phyloP scores from a whole-genome alignment of 257 asterid species.

The Plantago elongata region DNA sequence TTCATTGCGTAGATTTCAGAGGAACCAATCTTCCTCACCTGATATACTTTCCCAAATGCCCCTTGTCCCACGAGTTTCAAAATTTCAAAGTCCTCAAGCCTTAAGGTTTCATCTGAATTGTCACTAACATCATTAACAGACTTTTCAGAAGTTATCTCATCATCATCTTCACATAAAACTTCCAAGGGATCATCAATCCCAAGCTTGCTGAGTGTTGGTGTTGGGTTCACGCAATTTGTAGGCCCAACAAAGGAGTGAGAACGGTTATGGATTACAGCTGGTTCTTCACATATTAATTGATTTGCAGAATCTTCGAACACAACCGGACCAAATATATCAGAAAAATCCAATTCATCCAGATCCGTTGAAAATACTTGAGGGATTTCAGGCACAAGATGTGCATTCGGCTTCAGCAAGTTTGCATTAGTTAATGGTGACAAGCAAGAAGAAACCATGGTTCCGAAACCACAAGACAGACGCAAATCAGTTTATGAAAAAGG shows the following conservation, averaged over 20 bases:
- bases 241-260: conserved; percentile 74
- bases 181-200: conserved; percentile 39
- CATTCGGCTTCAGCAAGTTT: conserved; percentile 30
- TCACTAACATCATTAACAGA: conserved; percentile 16
- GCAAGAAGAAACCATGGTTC: conserved; percentile 58
- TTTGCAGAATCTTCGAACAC: conserved; percentile 29
- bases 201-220: conserved; percentile 36
- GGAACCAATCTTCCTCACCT: conserved; percentile 60
- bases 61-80: conserved; percentile 81
- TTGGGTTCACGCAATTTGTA: conserved; percentile 34
- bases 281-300: conserved; percentile 42
- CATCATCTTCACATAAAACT: conserved; percentile 25
- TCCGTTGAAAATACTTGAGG: conserved; percentile 33
- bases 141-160: conserved; percentile 23
- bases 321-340: conserved; percentile 65
- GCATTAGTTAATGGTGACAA: conserved; percentile 25
- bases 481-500: conserved; percentile 7
- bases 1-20: conserved; percentile 75
- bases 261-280: conserved; percentile 44
- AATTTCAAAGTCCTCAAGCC: conserved; percentile 65
- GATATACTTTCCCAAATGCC: conserved; percentile 81
- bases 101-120: conserved; percentile 30
- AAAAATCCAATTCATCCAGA: conserved; percentile 52
- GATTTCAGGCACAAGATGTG: conserved; percentile 31
- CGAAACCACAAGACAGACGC: conserved; percentile 16